Base-by-base conservation (phyloP, 148 eudicot species). In the Rhododendron simsii region DNA sequence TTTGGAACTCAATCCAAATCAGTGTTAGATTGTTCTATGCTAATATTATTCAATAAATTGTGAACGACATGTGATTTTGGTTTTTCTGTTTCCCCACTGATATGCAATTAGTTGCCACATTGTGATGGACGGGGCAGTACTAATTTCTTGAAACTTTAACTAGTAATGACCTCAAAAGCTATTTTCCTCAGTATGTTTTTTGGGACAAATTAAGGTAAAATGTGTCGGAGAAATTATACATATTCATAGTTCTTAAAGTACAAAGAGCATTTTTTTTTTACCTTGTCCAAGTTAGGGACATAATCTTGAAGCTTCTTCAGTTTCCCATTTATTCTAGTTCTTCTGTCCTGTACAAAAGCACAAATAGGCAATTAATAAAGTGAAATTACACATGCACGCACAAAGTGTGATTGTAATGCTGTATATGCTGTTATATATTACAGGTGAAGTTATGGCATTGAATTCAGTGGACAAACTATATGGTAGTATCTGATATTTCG, bases 211-310 rank as follows among this genome's bases (percentile, higher is more conserved):
- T 0, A 45, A 28, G 33, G 39, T 12, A 26, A 16, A 7, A 23
- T 13, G 21, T 41, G 18, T 41, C 55, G 18, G 4, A 2, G n/a
- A 21, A 28, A 84, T 8, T 69, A 48, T 78, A 20, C 35, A 61
- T 21, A 2, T 61, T 61, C 11, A 23, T 7, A 0, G 12, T 7
- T 30, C 30, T 11, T 16, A 65, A 78, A 10, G 47, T 3, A 26
- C 7, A 48, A 15, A n/a, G 23, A 76, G 75, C 6, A 73, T 28
- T 3, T 10, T 2, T 67, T 74, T 33, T 51, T 86, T 0, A 95
- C 98, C 98, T 95, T 95, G 88, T 95, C 98, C 98, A 95, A 93
- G 90, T 95, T 95, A 51, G 98, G 98, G 74, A 95, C 98, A 86
- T 94, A 94, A 41, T 94, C 98, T 85, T 95, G 98, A 83, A 95